Base-by-base conservation (phyloP, 345 rosid species). In the Lepidium didymum region DNA sequence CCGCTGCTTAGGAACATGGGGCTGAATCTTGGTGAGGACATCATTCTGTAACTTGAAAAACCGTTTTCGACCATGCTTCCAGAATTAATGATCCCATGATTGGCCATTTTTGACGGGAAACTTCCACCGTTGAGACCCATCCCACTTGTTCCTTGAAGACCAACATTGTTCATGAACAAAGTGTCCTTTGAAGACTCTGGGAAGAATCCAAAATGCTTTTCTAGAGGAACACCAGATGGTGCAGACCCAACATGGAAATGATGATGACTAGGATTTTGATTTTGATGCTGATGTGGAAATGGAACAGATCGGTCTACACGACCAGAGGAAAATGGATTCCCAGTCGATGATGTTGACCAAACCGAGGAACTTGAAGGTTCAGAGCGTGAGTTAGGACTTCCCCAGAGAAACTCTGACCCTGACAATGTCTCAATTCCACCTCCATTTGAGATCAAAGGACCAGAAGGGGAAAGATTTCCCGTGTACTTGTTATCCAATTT, bases 351-450 rank as follows among this genome's bases (percentile, higher is more conserved):
- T 18, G 82, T 61, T 45, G 87, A 80, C 98, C 98, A 81, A 47
- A 85, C 81, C 16, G 88, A 76, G 51, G 94, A 79, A 61, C 79
- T 84, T 42, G 77, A 50, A 67, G 45, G 81, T 57, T 86, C 90
- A 3, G 89, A 70, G 70, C 81, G 84, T 15, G 88, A 64, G 68
- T 77, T 82, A 42, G 88, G 87, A 75, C 94, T 87, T 68, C 98
- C 96, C 98, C 96, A 92, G 18, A 92, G 98, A 77, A 89, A 92
- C 74, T 92, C 90, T 47, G 95, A 82, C 35, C 96, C 98, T 0
- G 98, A 83, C 42, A 92, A 67, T 25, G 79, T 81, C 67, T 81
- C 87, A 56, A 84, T 40, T 36, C 80, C 80, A 36, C 87, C 84
- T 45, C 85, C 82, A 69, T 75, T 84, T 21, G 86, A 80, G 13